Evolutionary conservation across 31 red algal species (phyloP).

Genomic region (Asparagopsis taxiformis): DNA sequence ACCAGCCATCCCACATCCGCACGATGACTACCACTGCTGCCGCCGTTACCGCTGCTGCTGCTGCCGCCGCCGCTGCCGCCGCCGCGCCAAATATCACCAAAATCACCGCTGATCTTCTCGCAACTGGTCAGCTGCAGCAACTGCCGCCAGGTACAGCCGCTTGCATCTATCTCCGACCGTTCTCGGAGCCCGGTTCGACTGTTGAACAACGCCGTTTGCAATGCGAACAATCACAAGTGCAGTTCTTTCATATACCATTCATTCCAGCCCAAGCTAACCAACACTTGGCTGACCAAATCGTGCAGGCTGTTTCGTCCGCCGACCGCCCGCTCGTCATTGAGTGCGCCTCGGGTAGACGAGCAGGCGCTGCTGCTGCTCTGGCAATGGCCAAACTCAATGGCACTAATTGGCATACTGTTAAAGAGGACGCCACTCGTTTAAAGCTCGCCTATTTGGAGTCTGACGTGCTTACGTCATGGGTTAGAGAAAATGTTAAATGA

Average conservation of each 20-base stretch:
- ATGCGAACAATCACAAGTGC: background rate
- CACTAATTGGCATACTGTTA: background rate
- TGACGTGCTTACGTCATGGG: background rate
- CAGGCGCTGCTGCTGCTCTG: background rate
- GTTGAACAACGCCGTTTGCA: background rate
- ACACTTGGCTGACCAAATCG: background rate
- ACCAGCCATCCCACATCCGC: too few species aligned
- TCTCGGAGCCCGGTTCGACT: background rate
- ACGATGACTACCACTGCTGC: too few species aligned
- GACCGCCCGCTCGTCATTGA: background rate
- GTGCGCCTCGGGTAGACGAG: background rate
- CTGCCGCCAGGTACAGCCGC: background rate
- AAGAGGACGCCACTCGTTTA: background rate
- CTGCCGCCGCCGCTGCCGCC: too few species aligned
- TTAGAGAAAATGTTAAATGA: background rate
- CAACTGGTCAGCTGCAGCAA: background rate
- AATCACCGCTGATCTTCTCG: background rate
- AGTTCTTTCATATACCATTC: background rate
- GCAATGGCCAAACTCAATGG: background rate
- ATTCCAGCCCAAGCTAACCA: background rate
- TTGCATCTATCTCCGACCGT: background rate
- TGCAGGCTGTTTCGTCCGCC: background rate
- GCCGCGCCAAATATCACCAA: background rate
- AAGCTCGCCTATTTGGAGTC: background rate
- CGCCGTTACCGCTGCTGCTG: too few species aligned